Evolutionary conservation across 139 green algal species (phyloP), one percentile per base, ranked within the genome.

Genomic region (Yamagishiella unicocca): DNA sequence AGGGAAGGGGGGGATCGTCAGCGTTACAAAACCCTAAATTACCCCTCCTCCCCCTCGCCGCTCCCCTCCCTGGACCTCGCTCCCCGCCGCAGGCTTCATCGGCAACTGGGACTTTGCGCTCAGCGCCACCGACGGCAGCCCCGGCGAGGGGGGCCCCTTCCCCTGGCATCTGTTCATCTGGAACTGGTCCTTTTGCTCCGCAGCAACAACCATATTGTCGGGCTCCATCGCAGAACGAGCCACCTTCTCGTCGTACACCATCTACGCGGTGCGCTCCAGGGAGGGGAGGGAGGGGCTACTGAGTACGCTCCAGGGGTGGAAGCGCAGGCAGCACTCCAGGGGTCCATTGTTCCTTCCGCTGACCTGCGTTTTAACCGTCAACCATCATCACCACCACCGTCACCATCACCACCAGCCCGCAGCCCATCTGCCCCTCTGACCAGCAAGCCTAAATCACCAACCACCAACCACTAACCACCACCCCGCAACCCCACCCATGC

Each of bases 1-100:
- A n/a, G n/a, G n/a, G n/a, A n/a, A n/a, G n/a, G n/a, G n/a, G n/a
- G n/a, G n/a, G n/a, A n/a, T n/a, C n/a, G n/a, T n/a, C n/a, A n/a
- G n/a, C n/a, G n/a, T n/a, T n/a, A n/a, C n/a, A n/a, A n/a, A n/a
- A n/a, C n/a, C n/a, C 17, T 58, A 58, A 58, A 58, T 58, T 58
- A 58, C 12, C 50, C 6, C 19, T 62, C 4, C 74, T 81, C 64
- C 27, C 19, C 53, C 33, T 22, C 78, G 40, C 25, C 9, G 17
- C 58, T 9, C 58, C 19, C 58, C 17, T n/a, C 58, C 58, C 58
- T 33, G n/a, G n/a, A n/a, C n/a, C n/a, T n/a, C n/a, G n/a, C n/a
- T n/a, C n/a, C n/a, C n/a, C n/a, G n/a, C n/a, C n/a, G 55, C 79
- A 91, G 88, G 83, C n/a, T 93, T 93, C 81, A 92, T 93, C 55